Evolutionary conservation across 176 grass and related monocot genomes (phyloP), one percentile per base, ranked within the genome.

Genomic region (Raddia guianensis): DNA sequence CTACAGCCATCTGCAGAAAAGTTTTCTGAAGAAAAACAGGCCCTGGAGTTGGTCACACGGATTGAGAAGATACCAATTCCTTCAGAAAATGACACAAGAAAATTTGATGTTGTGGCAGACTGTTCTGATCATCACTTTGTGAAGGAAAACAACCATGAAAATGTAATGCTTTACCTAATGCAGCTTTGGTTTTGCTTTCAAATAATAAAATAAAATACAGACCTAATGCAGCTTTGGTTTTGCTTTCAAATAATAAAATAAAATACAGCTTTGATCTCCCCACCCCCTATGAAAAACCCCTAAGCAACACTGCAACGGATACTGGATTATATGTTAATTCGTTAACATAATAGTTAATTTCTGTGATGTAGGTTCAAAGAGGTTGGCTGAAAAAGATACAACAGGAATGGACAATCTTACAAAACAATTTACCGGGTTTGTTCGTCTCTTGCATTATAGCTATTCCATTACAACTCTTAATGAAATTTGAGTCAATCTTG

Each of bases 301-400:
- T 27, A 16, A 69, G 13, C 34, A 33, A 76, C 46, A 8, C 11
- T 49, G 21, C n/a, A 82, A 34, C 0, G 48, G 6, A 20, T 72
- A 37, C 20, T 82, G 11, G 13, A 76, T 43, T 13, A 0, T 63
- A 84, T 21, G 18, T 19, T 67, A 52, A 81, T 61, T 66, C 10
- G 59, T 10, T 79, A 58, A 60, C 45, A 73, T 61, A 64, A 78
- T 78, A 47, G 1, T 61, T 86, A 21, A 52, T 82, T 76, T 46
- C 7, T 70, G 46, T 68, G 75, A 18, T 80, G 1, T 35, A 99
- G 92, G 87, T 89, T 76, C 91, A 89, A 76, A 95, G 89, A 91
- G 79, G 75, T 73, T 99, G 92, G 92, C 50, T 93, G 73, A 95
- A 93, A 90, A 99, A 84, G 83, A 85, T 99, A 46, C 96, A 88